A percentile compares a stretch with the other conserved stretches of the same genome.
These are phyloP conservation scores for Onygenales sp. DNA, from an alignment of 2,329 filamentous ascomycete genomes.

Conservation along the genomic window DNA sequence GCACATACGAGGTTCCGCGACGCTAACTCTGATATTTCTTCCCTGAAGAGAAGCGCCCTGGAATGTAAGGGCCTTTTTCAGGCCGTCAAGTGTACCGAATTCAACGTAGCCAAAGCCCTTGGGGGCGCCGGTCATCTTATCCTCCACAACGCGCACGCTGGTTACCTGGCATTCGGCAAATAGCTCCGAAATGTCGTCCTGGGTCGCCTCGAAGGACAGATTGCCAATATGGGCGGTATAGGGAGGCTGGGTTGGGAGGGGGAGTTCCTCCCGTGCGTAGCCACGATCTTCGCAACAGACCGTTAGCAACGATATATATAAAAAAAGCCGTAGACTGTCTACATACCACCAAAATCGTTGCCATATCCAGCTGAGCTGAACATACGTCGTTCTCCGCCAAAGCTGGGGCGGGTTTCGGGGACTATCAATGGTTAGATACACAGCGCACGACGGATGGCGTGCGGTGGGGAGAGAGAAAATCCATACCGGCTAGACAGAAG, in stretches of 20 bases:
- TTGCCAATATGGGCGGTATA: slow-evolving; percentile 96
- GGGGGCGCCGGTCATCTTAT: slow-evolving; percentile 83
- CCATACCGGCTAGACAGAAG: slow-evolving; percentile 2
- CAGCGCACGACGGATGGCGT: not conserved
- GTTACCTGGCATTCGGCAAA: slow-evolving; percentile 77
- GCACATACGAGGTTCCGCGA: slow-evolving; percentile 90
- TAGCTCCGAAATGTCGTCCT: slow-evolving; percentile 73
- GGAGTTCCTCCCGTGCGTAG: slow-evolving; percentile 56
- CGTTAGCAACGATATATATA: slow-evolving; percentile 8
- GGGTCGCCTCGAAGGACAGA: slow-evolving; percentile 86
- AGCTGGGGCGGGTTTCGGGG: slow-evolving; percentile 35
- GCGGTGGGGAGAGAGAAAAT: not conserved
- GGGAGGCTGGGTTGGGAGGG: slow-evolving; percentile 83
- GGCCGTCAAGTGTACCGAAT: slow-evolving; percentile 74
- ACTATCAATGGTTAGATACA: slow-evolving; percentile 15
- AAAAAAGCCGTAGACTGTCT: not conserved
- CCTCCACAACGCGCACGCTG: slow-evolving; percentile 92
- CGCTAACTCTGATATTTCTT: slow-evolving; percentile 82
- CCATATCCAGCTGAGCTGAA: slow-evolving; percentile 35
- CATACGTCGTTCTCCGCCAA: slow-evolving; percentile 41
- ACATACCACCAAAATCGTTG: slow-evolving; percentile 26
- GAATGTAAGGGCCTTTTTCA: slow-evolving; percentile 80
- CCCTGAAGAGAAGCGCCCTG: slow-evolving; percentile 78
- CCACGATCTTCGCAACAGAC: slow-evolving; percentile 22
- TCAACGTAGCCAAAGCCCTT: slow-evolving; percentile 99